phyloP scores from a whole-genome alignment of 176 grass and related monocot species.

The Bolboschoenus planiculmis region DNA sequence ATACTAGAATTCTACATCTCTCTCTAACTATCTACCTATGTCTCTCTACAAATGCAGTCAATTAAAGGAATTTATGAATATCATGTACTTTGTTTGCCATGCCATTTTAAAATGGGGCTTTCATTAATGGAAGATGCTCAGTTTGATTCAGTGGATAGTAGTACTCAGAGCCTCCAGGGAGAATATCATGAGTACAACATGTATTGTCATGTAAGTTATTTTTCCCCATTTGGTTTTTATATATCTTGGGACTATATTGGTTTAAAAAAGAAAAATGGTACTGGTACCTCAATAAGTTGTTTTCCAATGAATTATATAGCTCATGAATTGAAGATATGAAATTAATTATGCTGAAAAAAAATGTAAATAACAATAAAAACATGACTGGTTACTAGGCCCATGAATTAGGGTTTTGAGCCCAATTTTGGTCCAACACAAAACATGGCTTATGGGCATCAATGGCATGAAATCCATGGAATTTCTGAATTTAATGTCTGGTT shows the following conservation, averaged over 20 bases:
- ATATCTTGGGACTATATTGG: background rate
- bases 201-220: constrained; percentile 35
- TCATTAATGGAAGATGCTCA: constrained; percentile 18
- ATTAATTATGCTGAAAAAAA: background rate
- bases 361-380: background rate
- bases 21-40: background rate
- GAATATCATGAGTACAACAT: background rate
- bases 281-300: background rate
- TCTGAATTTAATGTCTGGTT: background rate
- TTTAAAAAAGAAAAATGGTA: background rate
- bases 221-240: background rate
- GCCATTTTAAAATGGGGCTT: constrained; percentile 41
- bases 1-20: background rate
- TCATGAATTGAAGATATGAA: background rate
- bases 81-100: constrained; percentile 52
- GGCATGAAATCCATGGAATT: background rate
- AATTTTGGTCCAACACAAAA: background rate
- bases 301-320: background rate
- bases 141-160: constrained; percentile 31
- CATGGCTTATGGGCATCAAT: background rate
- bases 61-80: constrained; percentile 45
- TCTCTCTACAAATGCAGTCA: constrained; percentile 39
- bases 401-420: background rate
- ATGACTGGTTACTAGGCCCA: background rate
- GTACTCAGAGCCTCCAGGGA: constrained; percentile 11